phyloP scores from a whole-genome alignment of 345 rosid species.

The Garcia nutans region DNA sequence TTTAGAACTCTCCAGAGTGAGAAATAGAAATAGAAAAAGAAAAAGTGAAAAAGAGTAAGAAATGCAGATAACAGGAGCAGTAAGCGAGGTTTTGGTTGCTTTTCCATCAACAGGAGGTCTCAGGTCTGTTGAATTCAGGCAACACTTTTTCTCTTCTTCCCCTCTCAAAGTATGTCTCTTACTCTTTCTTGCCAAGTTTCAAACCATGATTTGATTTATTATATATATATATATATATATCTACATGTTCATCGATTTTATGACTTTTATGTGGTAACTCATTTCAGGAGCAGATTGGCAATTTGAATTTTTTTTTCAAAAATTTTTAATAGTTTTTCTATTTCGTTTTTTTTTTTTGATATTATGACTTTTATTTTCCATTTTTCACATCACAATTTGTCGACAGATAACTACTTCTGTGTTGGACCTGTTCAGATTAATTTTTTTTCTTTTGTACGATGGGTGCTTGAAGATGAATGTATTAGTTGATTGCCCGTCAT shows the following conservation, averaged over 20 bases:
- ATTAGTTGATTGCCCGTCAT: too few relatives aligned
- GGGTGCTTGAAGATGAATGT: too few relatives aligned
- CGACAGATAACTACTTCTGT: too few relatives aligned
- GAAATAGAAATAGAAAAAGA: not conserved
- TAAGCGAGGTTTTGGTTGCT: constrained; percentile 35
- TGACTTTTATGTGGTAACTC: not conserved
- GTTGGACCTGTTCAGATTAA: not conserved
- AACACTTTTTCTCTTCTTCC: constrained; percentile 33
- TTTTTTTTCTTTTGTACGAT: too few relatives aligned
- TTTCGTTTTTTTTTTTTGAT: not conserved
- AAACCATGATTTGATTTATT: not conserved
- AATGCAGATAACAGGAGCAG: constrained; percentile 42
- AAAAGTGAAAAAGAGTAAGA: not conserved
- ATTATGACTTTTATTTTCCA: not conserved
- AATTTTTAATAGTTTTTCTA: not conserved
- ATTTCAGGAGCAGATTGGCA: not conserved
- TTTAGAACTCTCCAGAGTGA: not conserved
- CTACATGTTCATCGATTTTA: not conserved
- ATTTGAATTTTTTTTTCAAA: too few relatives aligned
- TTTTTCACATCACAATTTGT: not conserved
- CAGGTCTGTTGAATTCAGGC: constrained; percentile 14
- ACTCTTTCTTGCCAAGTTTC: not conserved
- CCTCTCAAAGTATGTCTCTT: constrained; percentile 39
- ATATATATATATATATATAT: too few relatives aligned
- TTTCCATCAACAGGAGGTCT: constrained; percentile 39